Percentiles rank a stretch among this genome's conserved stretches.
phyloP scores from a whole-genome alignment of 148 eudicot genomes.

The Silene conica region DNA sequence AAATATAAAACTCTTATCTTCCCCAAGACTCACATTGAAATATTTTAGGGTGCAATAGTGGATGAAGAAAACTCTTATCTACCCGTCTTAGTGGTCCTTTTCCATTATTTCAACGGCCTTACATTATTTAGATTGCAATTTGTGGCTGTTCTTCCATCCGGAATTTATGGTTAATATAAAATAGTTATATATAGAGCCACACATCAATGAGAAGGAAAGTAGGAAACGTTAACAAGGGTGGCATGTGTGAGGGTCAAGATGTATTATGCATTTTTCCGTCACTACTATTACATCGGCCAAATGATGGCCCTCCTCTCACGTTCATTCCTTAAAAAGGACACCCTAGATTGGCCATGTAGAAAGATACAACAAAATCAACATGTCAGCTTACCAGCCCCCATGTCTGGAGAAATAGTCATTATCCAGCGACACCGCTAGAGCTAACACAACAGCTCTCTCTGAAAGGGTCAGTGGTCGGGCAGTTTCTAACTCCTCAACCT shows the following conservation, averaged over 20 bases:
- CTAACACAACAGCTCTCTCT: constrained; percentile 88
- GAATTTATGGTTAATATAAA: no score
- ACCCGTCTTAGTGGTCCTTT: no score
- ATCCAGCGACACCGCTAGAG: constrained; percentile 92
- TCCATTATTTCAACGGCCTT: no score
- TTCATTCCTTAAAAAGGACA: no score
- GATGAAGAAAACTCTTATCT: no score
- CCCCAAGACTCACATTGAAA: no score
- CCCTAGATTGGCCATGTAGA: background rate
- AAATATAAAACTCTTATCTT: no score
- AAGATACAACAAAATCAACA: background rate
- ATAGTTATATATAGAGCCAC: background rate
- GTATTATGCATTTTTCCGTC: background rate
- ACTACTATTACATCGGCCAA: background rate
- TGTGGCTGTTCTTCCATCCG: no score
- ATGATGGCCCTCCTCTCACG: background rate
- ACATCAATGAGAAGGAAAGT: background rate
- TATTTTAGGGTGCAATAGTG: no score
- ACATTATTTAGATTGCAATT: no score
- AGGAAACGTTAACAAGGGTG: background rate
- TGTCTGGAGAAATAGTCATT: constrained; percentile 92
- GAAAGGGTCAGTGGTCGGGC: constrained; percentile 77
- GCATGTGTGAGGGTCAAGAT: background rate
- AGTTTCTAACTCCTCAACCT: constrained; percentile 76
- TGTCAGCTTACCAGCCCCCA: constrained; percentile 75